Evolutionary conservation across 2,329 filamentous ascomycete species (phyloP).

Genomic region (Herpotrichia juniperi): DNA sequence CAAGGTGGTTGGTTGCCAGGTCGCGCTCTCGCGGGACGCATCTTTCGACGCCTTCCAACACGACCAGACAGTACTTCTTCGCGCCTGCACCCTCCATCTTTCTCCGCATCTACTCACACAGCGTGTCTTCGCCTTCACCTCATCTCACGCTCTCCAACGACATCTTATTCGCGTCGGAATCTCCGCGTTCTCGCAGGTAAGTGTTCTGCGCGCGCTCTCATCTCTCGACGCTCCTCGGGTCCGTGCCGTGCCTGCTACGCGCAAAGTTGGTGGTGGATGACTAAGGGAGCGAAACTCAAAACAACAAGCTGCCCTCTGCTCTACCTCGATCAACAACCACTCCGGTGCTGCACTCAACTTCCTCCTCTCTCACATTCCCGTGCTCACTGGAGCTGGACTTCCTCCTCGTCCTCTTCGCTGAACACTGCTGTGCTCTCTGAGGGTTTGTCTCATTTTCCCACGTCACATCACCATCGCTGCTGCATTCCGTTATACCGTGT

Average conservation of each 20-base stretch:
- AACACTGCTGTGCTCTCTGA: conserved; percentile 31
- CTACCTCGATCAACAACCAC: conserved; percentile 42
- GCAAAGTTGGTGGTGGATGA: conserved; percentile 31
- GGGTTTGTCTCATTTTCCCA: conserved; percentile 33
- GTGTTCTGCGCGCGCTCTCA: conserved; percentile 32
- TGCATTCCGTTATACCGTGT: conserved; percentile 37
- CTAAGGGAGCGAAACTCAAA: conserved; percentile 33
- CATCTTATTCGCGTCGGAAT: conserved; percentile 30
- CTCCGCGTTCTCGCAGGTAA: conserved; percentile 28
- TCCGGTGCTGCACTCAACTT: conserved; percentile 36
- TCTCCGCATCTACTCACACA: conserved; percentile 3
- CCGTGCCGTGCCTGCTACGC: conserved; percentile 28
- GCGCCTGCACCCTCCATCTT: conserved; percentile 1
- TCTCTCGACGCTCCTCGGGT: not conserved
- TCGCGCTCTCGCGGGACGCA: not conserved
- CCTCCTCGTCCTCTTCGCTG: conserved; percentile 32
- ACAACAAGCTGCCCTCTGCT: conserved; percentile 41
- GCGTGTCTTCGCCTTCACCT: not conserved
- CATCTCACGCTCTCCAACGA: not conserved
- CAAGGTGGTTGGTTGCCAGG: conserved; percentile 1
- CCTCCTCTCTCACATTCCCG: conserved; percentile 27
- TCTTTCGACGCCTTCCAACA: not conserved
- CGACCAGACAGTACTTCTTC: not conserved
- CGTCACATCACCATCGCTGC: conserved; percentile 43
- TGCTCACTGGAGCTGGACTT: conserved; percentile 41